A percentile compares a stretch with the other conserved stretches of the same genome.
Conservation (phyloP, 768 basidiomycete genomes). For the Mycena galericulata region DNA sequence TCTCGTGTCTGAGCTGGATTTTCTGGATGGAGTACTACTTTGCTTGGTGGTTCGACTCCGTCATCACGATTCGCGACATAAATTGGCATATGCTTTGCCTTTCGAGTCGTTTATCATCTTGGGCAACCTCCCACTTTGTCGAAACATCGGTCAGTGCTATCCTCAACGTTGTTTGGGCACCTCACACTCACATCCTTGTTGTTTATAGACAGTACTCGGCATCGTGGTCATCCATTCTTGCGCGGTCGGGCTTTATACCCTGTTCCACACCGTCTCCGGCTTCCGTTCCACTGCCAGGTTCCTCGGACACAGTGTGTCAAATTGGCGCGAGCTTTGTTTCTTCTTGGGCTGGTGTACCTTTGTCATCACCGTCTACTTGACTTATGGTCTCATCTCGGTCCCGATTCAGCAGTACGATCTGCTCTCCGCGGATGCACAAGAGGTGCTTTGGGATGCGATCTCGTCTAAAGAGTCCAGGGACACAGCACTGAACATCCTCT, state of each 20-base stretch:
- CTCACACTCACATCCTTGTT: neutral
- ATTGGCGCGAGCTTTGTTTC: neutral
- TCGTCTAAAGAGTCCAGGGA: neutral
- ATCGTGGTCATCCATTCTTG: neutral
- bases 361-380: neutral
- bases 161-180: neutral
- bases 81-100: neutral
- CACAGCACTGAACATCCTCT: no score
- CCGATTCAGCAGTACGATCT: neutral
- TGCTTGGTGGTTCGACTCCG: neutral
- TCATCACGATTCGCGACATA: neutral
- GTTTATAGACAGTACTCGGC: neutral
- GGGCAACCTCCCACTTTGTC: neutral
- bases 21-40: neutral
- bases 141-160: neutral
- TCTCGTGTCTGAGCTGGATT: neutral
- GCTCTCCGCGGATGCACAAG: neutral
- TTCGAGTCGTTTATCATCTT: neutral
- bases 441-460: neutral
- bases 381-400: neutral
- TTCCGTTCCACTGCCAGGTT: neutral
- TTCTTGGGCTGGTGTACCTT: neutral
- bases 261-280: neutral
- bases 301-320: neutral
- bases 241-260: neutral